Evolutionary conservation across 2,329 filamentous ascomycete genomes (phyloP).

Genomic region (Bipolaris oryzae): DNA sequence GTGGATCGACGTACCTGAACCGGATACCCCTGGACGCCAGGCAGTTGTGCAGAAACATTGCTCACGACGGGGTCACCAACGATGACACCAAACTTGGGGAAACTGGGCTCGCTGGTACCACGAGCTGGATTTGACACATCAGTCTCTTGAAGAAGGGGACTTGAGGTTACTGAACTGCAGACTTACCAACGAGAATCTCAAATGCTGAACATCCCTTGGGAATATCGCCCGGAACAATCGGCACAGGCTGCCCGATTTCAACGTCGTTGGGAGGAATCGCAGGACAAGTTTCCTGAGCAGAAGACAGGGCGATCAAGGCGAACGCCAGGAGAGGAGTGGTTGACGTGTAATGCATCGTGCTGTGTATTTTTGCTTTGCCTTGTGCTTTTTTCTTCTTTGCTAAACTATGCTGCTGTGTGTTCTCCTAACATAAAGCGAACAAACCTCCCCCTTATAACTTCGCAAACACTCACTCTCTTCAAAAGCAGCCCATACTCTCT

Average conservation of each 20-base stretch:
- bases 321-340: not conserved
- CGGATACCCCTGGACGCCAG: constrained; percentile 11
- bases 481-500: not conserved
- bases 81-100: constrained; percentile 6
- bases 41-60: constrained; percentile 6
- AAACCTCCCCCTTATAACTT: constrained; percentile 1
- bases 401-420: not conserved
- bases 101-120: constrained; percentile 10
- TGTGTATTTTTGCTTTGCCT: not conserved
- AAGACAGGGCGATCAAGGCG: not conserved
- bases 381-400: not conserved
- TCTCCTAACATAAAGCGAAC: not conserved
- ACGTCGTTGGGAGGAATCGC: constrained; percentile 1
- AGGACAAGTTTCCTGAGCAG: constrained; percentile 2
- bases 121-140: not conserved
- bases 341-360: not conserved
- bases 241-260: constrained; percentile 6
- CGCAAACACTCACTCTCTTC: not conserved
- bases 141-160: not conserved
- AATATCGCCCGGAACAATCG: constrained; percentile 6
- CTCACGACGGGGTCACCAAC: constrained; percentile 11
- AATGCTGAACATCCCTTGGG: constrained; percentile 7
- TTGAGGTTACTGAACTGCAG: not conserved
- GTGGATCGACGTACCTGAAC: constrained; percentile 1
- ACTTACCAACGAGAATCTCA: constrained; percentile 9